phyloP scores from a whole-genome alignment of 2,329 filamentous ascomycete species.

The Coniella vitis region DNA sequence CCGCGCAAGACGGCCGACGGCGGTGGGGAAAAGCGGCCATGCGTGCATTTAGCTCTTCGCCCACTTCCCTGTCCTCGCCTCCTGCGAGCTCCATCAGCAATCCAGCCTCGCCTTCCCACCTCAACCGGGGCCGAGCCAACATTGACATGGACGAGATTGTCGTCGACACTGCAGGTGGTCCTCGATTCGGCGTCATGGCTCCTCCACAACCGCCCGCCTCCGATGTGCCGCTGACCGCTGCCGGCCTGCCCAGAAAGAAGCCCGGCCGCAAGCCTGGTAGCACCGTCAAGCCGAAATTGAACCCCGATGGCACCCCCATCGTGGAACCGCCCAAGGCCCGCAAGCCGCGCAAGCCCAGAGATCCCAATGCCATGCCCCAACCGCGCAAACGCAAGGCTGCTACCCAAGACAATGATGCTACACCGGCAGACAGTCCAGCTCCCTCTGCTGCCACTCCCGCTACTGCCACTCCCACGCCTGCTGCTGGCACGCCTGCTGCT shows the following conservation, averaged over 20 bases:
- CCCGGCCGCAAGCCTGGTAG: slow-evolving; percentile 59
- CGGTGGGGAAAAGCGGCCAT: slow-evolving; percentile 27
- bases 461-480: background rate
- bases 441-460: background rate
- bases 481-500: slow-evolving; percentile 16
- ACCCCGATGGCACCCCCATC: slow-evolving; percentile 29
- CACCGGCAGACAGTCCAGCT: slow-evolving; percentile 16
- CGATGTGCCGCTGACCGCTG: slow-evolving; percentile 47
- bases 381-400: slow-evolving; percentile 50
- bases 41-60: slow-evolving; percentile 39
- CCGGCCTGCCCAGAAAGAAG: slow-evolving; percentile 55
- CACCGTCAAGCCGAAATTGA: slow-evolving; percentile 37
- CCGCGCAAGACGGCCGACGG: background rate
- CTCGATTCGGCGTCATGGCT: slow-evolving; percentile 26
- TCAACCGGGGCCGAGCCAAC: slow-evolving; percentile 26
- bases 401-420: slow-evolving; percentile 23
- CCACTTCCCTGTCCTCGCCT: slow-evolving; percentile 44
- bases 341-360: slow-evolving; percentile 49
- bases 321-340: slow-evolving; percentile 43
- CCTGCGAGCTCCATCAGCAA: slow-evolving; percentile 45
- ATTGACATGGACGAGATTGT: slow-evolving; percentile 45
- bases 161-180: slow-evolving; percentile 33
- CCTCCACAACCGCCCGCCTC: slow-evolving; percentile 24
- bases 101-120: slow-evolving; percentile 37
- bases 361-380: slow-evolving; percentile 49